A percentile compares a stretch with the other conserved stretches of the same genome.
phyloP scores from a whole-genome alignment of 2,329 filamentous ascomycete species.

The Colletotrichum limetticola region DNA sequence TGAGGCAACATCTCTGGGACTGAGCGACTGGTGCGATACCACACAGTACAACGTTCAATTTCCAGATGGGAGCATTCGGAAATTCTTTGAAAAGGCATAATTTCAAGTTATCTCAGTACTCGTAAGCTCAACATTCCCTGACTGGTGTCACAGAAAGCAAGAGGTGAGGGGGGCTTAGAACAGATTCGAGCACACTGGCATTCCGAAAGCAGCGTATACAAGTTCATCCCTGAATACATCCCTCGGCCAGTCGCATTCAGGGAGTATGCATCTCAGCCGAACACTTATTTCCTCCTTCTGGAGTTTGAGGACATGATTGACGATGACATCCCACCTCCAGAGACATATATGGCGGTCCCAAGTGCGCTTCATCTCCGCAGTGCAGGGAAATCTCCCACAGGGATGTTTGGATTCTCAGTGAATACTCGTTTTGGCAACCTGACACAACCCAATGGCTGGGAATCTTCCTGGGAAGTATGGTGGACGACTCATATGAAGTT shows the following conservation, averaged over 20 bases:
- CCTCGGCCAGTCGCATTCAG: neutral
- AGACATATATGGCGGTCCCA: constrained; percentile 36
- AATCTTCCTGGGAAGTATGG: constrained; percentile 39
- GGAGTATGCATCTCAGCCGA: constrained; percentile 35
- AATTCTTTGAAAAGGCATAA: neutral
- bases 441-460: constrained; percentile 38
- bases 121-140: neutral
- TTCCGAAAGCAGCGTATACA: neutral
- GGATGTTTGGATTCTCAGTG: constrained; percentile 38
- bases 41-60: constrained; percentile 19
- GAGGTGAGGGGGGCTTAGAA: neutral
- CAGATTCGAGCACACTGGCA: neutral
- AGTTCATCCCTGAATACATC: neutral
- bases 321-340: constrained; percentile 37
- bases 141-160: neutral
- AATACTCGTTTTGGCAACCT: constrained; percentile 10
- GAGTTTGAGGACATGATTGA: constrained; percentile 41
- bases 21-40: constrained; percentile 35
- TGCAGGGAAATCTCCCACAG: constrained; percentile 39
- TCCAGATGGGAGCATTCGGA: constrained; percentile 22
- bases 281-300: constrained; percentile 40
- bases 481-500: constrained; percentile 38
- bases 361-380: constrained; percentile 39
- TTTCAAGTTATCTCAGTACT: neutral
- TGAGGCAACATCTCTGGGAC: constrained; percentile 28